A percentile compares a stretch with the other conserved stretches of the same genome.
Evolutionary conservation across 139 green algal species (phyloP).

Genomic region (Haematococcus sp.): DNA sequence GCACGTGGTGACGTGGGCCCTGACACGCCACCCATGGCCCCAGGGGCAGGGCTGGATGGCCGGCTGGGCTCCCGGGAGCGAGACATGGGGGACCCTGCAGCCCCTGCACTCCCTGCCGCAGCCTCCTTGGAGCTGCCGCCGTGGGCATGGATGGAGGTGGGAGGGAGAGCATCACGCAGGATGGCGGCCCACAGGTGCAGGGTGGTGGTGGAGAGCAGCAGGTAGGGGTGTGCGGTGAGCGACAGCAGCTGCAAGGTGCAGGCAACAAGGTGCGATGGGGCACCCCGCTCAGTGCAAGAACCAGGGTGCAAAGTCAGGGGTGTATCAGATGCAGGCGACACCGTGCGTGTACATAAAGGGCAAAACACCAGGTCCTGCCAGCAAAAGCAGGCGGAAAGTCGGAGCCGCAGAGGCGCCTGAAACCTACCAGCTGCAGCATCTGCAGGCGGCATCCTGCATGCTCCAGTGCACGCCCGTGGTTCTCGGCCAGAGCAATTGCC

Average conservation of each 20-base stretch:
- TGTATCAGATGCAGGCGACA: no score
- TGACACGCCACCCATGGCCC: not conserved
- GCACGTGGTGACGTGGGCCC: no score
- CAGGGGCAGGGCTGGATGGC: not conserved
- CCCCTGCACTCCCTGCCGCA: not conserved
- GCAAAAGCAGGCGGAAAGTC: no score
- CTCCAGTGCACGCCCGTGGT: conserved; percentile 44
- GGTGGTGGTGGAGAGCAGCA: conserved; percentile 53
- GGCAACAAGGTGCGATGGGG: no score
- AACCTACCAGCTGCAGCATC: conserved; percentile 38
- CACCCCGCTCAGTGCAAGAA: no score
- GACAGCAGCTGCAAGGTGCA: conserved; percentile 35
- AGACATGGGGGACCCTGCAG: not conserved
- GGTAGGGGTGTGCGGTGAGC: conserved; percentile 65
- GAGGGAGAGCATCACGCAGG: not conserved
- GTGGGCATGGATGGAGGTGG: not conserved
- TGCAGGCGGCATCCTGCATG: conserved; percentile 14
- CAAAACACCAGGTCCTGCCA: no score
- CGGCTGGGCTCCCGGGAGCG: not conserved
- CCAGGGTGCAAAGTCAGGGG: no score
- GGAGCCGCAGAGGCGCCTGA: not conserved
- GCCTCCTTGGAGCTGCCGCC: not conserved
- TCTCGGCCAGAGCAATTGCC: conserved; percentile 47
- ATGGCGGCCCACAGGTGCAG: conserved; percentile 63
- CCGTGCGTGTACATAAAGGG: no score